A percentile compares a stretch with the other conserved stretches of the same genome.
phyloP scores from a whole-genome alignment of 2,329 filamentous ascomycete species.

The Aotearoamyces nothofagi region DNA sequence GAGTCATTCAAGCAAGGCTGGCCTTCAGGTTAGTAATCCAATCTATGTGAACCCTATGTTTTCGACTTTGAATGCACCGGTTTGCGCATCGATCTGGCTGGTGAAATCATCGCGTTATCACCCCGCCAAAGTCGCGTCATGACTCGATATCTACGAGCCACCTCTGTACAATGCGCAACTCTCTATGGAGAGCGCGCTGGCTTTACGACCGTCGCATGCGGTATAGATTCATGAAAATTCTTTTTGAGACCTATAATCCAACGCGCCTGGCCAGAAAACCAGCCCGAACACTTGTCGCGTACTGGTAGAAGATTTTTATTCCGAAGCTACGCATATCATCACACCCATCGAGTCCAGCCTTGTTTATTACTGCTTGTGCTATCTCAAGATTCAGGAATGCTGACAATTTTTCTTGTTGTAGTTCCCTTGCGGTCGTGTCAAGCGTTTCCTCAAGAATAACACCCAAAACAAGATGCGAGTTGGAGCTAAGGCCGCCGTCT shows the following conservation, averaged over 20 bases:
- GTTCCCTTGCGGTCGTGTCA: constrained; percentile 99
- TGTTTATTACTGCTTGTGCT: no score
- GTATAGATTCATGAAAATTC: no score
- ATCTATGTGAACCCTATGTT: background rate
- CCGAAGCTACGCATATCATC: constrained; percentile 1
- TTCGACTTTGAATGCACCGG: constrained; percentile 1
- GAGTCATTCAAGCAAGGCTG: constrained; percentile 21
- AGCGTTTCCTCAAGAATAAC: constrained; percentile 98
- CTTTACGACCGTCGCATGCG: no score
- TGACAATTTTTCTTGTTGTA: constrained; percentile 29
- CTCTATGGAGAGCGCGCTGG: no score
- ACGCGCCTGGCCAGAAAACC: no score
- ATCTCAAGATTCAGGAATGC: constrained; percentile 6
- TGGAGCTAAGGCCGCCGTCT: constrained; percentile 94
- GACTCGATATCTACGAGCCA: no score
- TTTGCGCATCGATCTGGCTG: constrained; percentile 1
- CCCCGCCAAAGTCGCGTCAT: constrained; percentile 6
- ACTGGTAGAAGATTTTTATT: no score
- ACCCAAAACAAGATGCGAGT: constrained; percentile 99
- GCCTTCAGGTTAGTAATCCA: constrained; percentile 20
- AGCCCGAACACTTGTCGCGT: no score
- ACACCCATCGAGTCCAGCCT: no score
- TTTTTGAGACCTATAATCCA: no score
- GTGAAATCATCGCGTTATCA: constrained; percentile 2
- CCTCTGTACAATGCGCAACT: no score